Conservation (phyloP, 371 early-diverging fungal species). For the Thermomucor indicae-seudaticae region DNA sequence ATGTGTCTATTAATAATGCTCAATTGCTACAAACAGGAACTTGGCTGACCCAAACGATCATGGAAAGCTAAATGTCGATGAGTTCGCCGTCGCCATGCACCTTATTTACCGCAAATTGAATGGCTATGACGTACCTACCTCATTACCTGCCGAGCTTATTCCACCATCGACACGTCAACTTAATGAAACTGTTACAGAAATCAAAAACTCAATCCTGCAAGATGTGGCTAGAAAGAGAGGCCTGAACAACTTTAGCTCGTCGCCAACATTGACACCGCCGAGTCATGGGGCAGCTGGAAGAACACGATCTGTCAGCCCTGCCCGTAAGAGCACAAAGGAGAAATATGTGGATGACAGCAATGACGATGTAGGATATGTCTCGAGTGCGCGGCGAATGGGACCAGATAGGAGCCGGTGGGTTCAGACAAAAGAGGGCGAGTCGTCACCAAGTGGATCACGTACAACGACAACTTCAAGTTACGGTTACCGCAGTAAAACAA, state of each 20-base stretch:
- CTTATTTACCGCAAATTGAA: slow-evolving; percentile 78
- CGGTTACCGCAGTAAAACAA: slow-evolving; percentile 45
- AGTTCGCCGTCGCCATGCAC: slow-evolving; percentile 95
- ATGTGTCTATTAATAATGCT: not conserved
- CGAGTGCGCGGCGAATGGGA: slow-evolving; percentile 56
- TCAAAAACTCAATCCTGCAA: slow-evolving; percentile 52
- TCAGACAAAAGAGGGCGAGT: slow-evolving; percentile 18
- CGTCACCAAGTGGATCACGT: slow-evolving; percentile 18
- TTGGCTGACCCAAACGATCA: slow-evolving; percentile 81
- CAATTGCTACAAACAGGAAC: slow-evolving; percentile 42
- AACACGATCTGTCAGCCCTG: slow-evolving; percentile 23
- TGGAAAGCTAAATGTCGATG: slow-evolving; percentile 86
- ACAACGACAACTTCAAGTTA: slow-evolving; percentile 23
- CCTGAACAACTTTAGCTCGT: slow-evolving; percentile 34
- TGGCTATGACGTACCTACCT: slow-evolving; percentile 75
- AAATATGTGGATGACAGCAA: slow-evolving; percentile 29
- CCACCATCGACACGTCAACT: slow-evolving; percentile 74
- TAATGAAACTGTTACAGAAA: slow-evolving; percentile 48
- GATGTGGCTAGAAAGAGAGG: slow-evolving; percentile 42
- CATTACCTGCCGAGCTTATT: slow-evolving; percentile 76
- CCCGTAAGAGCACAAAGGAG: slow-evolving; percentile 11
- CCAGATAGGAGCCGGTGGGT: slow-evolving; percentile 46
- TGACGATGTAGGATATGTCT: slow-evolving; percentile 54
- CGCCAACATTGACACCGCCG: slow-evolving; percentile 22
- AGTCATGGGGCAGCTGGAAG: slow-evolving; percentile 5